Conservation (phyloP, 2,329 filamentous ascomycete species). For the Aureobasidium sp. region DNA sequence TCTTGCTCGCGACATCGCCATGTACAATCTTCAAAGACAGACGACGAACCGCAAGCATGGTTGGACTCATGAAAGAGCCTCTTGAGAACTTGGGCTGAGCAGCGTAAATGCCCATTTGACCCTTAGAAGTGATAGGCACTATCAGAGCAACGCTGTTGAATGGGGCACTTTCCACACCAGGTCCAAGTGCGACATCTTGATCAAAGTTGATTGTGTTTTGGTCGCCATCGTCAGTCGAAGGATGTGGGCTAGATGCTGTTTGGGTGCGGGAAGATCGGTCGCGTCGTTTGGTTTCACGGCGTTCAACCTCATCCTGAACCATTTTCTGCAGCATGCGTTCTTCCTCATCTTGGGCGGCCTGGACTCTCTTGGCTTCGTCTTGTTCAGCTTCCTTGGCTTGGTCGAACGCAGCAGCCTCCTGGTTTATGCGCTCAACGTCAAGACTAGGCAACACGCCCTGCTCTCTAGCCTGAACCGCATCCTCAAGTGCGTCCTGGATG, state of each 20-base stretch:
- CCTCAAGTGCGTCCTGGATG: conserved; percentile 66
- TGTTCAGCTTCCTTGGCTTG: conserved; percentile 41
- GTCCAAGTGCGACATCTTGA: conserved; percentile 25
- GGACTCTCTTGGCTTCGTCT: conserved; percentile 29
- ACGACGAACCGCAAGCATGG: conserved; percentile 9
- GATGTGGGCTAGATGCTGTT: neutral
- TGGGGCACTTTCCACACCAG: neutral
- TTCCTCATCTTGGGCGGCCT: conserved; percentile 48
- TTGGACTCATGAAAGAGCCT: neutral
- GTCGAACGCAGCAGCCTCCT: conserved; percentile 62
- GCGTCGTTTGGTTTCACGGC: conserved; percentile 43
- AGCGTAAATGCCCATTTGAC: neutral
- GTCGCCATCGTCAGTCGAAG: neutral
- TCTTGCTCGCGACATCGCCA: conserved; percentile 39
- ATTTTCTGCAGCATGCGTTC: conserved; percentile 61
- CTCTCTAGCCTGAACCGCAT: conserved; percentile 70
- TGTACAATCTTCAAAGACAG: neutral
- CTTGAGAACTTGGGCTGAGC: neutral
- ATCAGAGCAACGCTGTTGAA: conserved; percentile 12
- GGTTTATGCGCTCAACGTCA: conserved; percentile 77
- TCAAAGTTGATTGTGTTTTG: conserved; percentile 14
- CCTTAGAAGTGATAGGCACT: neutral
- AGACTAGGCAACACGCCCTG: conserved; percentile 71
- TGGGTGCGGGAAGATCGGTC: neutral
- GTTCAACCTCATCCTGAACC: conserved; percentile 62